Conservation (phyloP, 768 basidiomycete genomes). For the Dentipellis fragilis region DNA sequence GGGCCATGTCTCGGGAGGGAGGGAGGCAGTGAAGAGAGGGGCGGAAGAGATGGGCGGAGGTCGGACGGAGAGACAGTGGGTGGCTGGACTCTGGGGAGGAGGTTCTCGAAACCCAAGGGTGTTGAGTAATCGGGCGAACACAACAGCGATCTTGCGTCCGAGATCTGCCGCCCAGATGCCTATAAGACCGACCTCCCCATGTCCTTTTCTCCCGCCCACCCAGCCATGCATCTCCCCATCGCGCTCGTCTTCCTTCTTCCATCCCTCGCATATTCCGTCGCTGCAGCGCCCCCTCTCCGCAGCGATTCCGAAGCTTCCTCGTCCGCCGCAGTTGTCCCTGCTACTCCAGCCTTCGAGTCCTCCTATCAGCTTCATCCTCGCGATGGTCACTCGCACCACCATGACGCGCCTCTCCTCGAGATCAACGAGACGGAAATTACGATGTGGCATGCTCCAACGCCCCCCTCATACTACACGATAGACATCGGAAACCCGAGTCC, state of each 20-base stretch:
- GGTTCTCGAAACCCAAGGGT: not conserved
- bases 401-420: constrained; percentile 40
- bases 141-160: not conserved
- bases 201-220: not conserved
- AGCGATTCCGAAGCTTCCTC: constrained; percentile 15
- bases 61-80: not conserved
- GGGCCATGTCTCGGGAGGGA: too few species aligned
- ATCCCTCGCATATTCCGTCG: constrained; percentile 11
- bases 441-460: constrained; percentile 54
- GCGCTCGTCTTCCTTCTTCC: constrained; percentile 5
- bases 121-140: not conserved
- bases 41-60: not conserved
- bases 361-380: constrained; percentile 12
- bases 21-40: too few species aligned
- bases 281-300: constrained; percentile 8
- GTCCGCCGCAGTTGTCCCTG: not conserved
- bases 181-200: constrained; percentile 4
- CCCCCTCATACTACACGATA: constrained; percentile 74
- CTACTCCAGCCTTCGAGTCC: not conserved
- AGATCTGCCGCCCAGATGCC: constrained; percentile 10
- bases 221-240: constrained; percentile 12
- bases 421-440: constrained; percentile 75
- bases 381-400: constrained; percentile 35
- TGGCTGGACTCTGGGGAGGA: not conserved
- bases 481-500: constrained; percentile 53